phyloP scores from a whole-genome alignment of 306 rosid genomes.

The Malus sylvestris region DNA sequence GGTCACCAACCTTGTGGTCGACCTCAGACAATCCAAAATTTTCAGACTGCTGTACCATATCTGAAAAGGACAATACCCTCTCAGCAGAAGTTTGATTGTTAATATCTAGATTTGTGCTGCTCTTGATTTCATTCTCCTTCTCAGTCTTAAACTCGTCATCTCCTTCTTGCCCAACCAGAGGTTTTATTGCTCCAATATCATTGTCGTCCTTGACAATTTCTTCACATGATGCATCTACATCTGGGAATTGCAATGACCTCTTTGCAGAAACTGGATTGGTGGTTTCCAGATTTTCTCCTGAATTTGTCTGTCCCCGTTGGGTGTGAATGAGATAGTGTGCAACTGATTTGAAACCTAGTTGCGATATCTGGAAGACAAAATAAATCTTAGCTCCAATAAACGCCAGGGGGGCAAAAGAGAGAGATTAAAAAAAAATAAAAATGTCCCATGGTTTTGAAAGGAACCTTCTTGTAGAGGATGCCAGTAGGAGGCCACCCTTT shows the following conservation, averaged over 20 bases:
- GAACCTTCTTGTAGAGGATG: constrained; percentile 65
- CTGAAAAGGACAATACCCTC: constrained; percentile 43
- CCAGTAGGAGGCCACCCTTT: constrained; percentile 97
- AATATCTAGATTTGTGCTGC: background rate
- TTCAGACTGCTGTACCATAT: constrained; percentile 15
- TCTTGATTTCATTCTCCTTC: background rate
- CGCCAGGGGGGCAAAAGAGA: background rate
- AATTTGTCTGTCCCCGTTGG: constrained; percentile 30
- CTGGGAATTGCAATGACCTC: constrained; percentile 52
- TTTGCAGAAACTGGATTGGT: constrained; percentile 43
- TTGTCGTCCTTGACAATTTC: constrained; percentile 28
- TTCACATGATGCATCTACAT: constrained; percentile 16
- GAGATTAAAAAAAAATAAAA: background rate
- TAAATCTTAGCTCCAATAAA: constrained; percentile 17
- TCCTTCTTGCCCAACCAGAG: constrained; percentile 20
- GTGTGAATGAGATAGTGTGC: constrained; percentile 94
- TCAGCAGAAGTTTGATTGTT: constrained; percentile 32
- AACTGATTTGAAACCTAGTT: constrained; percentile 78
- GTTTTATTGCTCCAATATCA: constrained; percentile 12
- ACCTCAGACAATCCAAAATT: constrained; percentile 11
- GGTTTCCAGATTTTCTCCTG: constrained; percentile 32
- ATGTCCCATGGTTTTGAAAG: constrained; percentile 5
- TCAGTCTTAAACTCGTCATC: constrained; percentile 15
- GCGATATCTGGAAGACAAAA: constrained; percentile 40
- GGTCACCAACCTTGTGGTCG: constrained; percentile 14